Evolutionary conservation across 768 basidiomycete genomes (phyloP), one percentile per base, ranked within the genome.

Genomic region (Brasilioporus rufonigricans): DNA sequence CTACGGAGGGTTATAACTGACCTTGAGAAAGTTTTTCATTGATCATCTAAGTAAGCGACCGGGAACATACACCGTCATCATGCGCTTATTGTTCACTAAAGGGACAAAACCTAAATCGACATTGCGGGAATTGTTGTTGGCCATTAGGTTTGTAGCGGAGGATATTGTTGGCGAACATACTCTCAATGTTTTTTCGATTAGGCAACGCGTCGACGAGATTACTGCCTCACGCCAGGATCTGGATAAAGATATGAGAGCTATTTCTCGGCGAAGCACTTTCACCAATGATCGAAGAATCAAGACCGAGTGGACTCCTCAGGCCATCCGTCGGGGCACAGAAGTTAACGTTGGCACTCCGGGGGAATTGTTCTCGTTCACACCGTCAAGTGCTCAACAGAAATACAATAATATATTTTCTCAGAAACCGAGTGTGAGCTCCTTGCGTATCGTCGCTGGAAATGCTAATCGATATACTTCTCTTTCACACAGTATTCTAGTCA

Each of bases 41-140:
- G 62, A 67, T 14, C 65, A 64, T 31, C 46, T 69, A 26, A 58
- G 67, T 69, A 40, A 59, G 69, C 27, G 39, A n/a, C 19, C 7
- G 6, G 50, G 7, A 4, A 29, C 2, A 14, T 43, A 2, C 21
- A 12, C 10, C 14, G 8, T 49, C 13, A n/a, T n/a, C 13, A n/a
- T 29, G 14, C 33, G 27, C 44, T 62, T 35, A 58, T 29, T 19
- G 12, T 40, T 31, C 18, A 44, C n/a, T 6, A 26, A 35, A 69
- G 69, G 55, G n/a, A 29, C 29, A 35, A 56, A 65, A 6, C 65
- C 59, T 10, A 51, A 55, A 16, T 59, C 68, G 9, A 71, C 67
- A 24, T 35, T 69, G 31, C n/a, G 27, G 13, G 55, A 63, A 43
- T 57, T 68, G 16, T n/a, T 68, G 9, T 21, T 53, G 6, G 50